A percentile compares a stretch with the other conserved stretches of the same genome.
phyloP scores from a whole-genome alignment of 805 yeast species.

The Teunomyces panamensis region DNA sequence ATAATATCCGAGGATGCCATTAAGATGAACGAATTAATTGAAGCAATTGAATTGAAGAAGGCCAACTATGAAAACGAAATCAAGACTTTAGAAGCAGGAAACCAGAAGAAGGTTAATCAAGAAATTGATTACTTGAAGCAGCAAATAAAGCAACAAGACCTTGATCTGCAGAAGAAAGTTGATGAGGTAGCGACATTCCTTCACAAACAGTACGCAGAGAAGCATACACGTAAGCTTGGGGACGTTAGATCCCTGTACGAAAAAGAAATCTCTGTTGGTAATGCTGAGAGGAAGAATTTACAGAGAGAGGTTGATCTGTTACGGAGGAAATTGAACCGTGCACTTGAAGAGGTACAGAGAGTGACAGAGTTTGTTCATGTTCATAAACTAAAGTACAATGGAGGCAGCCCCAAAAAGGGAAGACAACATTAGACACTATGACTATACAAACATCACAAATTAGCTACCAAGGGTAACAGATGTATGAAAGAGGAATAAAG shows the following conservation, averaged over 20 bases:
- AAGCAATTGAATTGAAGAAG: constrained; percentile 14
- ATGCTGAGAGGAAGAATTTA: constrained; percentile 10
- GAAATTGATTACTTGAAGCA: constrained; percentile 15
- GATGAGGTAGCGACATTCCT: constrained; percentile 66
- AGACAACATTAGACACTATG: background rate
- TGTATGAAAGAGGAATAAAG: background rate
- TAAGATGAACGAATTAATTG: constrained; percentile 29
- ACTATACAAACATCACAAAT: background rate
- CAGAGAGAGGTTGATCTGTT: constrained; percentile 13
- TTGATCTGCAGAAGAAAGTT: constrained; percentile 51
- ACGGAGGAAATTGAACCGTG: constrained; percentile 12
- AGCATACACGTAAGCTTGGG: constrained; percentile 70
- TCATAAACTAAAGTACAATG: constrained; percentile 11
- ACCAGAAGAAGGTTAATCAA: constrained; percentile 9
- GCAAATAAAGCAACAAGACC: constrained; percentile 38
- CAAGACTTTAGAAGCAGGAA: constrained; percentile 8
- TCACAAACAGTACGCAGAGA: constrained; percentile 70
- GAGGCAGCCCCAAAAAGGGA: constrained; percentile 5
- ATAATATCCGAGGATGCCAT: constrained; percentile 29
- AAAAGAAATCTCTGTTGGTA: constrained; percentile 8
- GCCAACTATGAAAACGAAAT: constrained; percentile 11
- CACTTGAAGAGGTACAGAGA: constrained; percentile 13
- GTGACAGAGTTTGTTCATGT: constrained; percentile 11
- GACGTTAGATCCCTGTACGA: constrained; percentile 41
- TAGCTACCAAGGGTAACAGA: too few species aligned